phyloP scores from a whole-genome alignment of 345 rosid species.

The Brassica incana region DNA sequence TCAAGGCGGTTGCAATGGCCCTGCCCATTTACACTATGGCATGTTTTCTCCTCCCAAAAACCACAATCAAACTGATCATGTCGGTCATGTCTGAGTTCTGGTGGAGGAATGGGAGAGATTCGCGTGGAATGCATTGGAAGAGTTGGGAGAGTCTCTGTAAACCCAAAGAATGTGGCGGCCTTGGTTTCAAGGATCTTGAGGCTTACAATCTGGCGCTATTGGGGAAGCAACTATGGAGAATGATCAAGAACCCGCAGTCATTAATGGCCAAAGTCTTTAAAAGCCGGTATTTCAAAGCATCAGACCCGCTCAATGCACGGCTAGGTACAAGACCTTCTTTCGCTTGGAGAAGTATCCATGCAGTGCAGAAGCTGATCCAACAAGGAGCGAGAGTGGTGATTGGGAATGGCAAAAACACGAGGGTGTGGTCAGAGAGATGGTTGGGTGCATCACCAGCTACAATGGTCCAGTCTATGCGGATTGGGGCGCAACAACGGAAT shows the following conservation, averaged over 20 bases:
- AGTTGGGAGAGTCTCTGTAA: background rate
- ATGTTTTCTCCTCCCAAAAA: too few species aligned
- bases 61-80: too few species aligned
- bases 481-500: too few species aligned
- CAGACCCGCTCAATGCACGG: background rate
- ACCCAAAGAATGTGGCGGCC: background rate
- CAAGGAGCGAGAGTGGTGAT: background rate
- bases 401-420: background rate
- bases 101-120: too few species aligned
- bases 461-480: too few species aligned
- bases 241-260: too few species aligned
- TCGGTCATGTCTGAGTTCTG: too few species aligned
- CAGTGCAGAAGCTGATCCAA: background rate
- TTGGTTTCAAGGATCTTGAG: background rate
- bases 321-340: background rate
- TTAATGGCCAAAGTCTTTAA: background rate
- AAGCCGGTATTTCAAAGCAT: background rate
- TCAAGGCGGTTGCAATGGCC: too few species aligned
- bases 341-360: background rate
- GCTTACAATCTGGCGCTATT: background rate
- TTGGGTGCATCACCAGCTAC: background rate
- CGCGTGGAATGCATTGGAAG: background rate
- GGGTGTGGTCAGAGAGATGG: background rate
- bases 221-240: background rate
- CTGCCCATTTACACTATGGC: too few species aligned